Percentiles rank a stretch among this genome's conserved stretches.
Evolutionary conservation across 139 green algal species (phyloP).

Genomic region (Coelastrella sp.): DNA sequence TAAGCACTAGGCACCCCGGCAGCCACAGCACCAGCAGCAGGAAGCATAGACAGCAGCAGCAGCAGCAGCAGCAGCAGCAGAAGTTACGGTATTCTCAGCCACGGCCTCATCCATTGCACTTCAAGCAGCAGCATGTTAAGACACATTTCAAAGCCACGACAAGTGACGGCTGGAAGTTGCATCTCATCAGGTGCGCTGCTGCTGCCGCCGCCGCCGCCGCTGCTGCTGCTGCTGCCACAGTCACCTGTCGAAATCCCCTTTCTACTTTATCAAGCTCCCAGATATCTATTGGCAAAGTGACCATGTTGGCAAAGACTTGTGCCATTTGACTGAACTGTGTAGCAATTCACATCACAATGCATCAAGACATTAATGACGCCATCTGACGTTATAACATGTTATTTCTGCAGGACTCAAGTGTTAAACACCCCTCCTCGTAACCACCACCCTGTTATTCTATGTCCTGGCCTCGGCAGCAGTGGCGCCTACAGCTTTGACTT

Average conservation of each 20-base stretch:
- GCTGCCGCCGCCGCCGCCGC: neutral
- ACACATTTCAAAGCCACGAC: conserved; percentile 47
- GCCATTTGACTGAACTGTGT: neutral
- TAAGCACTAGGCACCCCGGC: conserved; percentile 13
- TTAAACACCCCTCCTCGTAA: neutral
- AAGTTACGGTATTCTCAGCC: neutral
- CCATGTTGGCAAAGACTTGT: neutral
- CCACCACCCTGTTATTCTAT: conserved; percentile 49
- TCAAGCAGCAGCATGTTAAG: conserved; percentile 47
- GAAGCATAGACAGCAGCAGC: conserved; percentile 30
- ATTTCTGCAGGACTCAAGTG: conserved; percentile 13
- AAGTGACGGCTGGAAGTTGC: conserved; percentile 58
- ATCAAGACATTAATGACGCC: neutral
- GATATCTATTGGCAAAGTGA: neutral
- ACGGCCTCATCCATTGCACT: conserved; percentile 27
- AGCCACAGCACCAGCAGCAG: conserved; percentile 43
- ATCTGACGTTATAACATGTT: neutral
- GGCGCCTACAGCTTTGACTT: conserved; percentile 67
- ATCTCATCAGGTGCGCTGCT: conserved; percentile 49
- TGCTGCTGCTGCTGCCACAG: neutral
- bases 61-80: conserved; percentile 32
- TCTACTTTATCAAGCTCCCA: neutral
- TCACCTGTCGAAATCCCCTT: neutral
- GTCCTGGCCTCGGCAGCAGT: conserved; percentile 58
- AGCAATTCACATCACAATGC: too few relatives aligned